A percentile compares a stretch with the other conserved stretches of the same genome.
phyloP scores from a whole-genome alignment of 129 eudicot genomes.

The Deinandra increscens region DNA sequence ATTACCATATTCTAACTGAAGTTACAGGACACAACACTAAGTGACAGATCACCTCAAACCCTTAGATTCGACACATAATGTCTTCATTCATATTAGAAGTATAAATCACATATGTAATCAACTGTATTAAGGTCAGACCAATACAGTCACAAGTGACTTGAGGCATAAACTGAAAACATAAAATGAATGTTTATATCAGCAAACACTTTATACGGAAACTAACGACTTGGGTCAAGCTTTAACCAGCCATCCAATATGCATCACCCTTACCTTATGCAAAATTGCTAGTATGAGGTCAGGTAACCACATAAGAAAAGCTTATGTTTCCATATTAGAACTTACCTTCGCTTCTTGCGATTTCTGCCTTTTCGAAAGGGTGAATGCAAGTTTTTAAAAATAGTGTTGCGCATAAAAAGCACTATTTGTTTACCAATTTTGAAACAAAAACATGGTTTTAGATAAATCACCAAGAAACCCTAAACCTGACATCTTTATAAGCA shows the following conservation, averaged over 20 bases:
- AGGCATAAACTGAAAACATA: conserved; percentile 18
- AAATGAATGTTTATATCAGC: neutral
- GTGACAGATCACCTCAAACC: neutral
- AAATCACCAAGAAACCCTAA: conserved; percentile 6
- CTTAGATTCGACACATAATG: neutral
- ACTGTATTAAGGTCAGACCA: neutral
- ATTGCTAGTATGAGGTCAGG: conserved; percentile 1
- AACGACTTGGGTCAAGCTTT: neutral
- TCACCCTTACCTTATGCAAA: neutral
- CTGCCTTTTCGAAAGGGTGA: neutral
- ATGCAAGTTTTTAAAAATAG: neutral
- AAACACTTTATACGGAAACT: neutral
- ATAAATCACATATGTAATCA: neutral
- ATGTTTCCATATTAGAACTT: neutral
- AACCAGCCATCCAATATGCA: neutral
- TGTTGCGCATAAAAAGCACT: neutral
- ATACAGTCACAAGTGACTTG: neutral
- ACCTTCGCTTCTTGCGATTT: neutral
- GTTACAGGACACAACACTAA: neutral
- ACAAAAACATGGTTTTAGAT: neutral
- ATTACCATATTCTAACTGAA: conserved; percentile 16
- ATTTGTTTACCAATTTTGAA: neutral
- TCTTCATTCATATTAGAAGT: conserved; percentile 8
- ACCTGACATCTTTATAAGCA: conserved; percentile 9
- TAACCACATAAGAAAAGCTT: neutral